phyloP scores from a whole-genome alignment of 768 basidiomycete genomes.

The Auriculariales sp. region DNA sequence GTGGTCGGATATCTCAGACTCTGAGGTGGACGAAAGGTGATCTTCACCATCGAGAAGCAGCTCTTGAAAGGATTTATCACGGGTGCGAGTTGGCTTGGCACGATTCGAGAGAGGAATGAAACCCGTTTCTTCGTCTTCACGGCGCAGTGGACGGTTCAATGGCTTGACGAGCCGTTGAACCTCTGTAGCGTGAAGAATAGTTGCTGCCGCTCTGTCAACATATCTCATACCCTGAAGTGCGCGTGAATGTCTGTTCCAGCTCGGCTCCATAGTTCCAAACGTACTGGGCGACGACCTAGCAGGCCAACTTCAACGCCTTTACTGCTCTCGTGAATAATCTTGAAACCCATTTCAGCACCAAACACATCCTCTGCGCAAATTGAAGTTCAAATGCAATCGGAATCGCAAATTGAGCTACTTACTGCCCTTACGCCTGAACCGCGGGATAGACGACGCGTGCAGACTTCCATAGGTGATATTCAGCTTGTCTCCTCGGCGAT shows the following conservation, averaged over 20 bases:
- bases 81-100: not conserved
- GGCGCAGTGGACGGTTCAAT: not conserved
- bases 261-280: constrained; percentile 6
- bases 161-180: not conserved
- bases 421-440: constrained; percentile 46
- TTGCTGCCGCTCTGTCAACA: constrained; percentile 26
- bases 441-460: constrained; percentile 49
- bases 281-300: constrained; percentile 28
- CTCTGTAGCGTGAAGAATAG: not conserved
- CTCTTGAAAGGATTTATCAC: constrained; percentile 1
- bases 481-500: constrained; percentile 43
- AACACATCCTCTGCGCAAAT: constrained; percentile 33
- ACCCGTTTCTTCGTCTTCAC: not conserved
- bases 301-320: constrained; percentile 46
- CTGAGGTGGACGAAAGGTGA: constrained; percentile 3
- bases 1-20: constrained; percentile 14
- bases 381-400: constrained; percentile 1
- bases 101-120: constrained; percentile 16
- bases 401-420: constrained; percentile 16
- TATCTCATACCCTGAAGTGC: constrained; percentile 13
- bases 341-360: constrained; percentile 39
- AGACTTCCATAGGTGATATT: constrained; percentile 57
- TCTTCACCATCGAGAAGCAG: constrained; percentile 2
- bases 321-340: constrained; percentile 27
- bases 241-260: not conserved